Conservation (phyloP, 2,329 filamentous ascomycete species). For the Davidsoniella australis region DNA sequence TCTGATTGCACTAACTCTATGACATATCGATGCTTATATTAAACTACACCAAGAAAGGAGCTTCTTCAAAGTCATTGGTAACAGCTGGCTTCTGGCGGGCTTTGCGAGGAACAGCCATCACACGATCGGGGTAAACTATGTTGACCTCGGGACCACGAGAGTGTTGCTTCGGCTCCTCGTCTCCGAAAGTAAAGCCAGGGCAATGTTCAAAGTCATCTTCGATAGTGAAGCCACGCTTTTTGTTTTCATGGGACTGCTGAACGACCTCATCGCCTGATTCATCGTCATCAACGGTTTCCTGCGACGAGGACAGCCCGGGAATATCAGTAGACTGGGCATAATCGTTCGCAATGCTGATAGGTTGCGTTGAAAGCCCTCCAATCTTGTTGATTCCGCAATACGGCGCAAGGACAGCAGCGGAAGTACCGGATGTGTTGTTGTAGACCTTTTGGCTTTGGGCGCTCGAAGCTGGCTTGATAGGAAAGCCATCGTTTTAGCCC, state of each 20-base stretch:
- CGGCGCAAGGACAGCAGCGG: constrained; percentile 52
- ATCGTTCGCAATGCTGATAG: constrained; percentile 21
- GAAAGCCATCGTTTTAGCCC: constrained; percentile 22
- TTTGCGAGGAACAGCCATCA: constrained; percentile 30
- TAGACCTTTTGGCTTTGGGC: neutral
- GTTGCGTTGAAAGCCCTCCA: constrained; percentile 49
- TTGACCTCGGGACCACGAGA: constrained; percentile 25
- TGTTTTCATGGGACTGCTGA: constrained; percentile 16
- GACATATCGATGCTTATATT: too few species aligned
- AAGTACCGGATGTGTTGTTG: constrained; percentile 20
- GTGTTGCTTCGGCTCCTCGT: neutral
- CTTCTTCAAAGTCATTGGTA: constrained; percentile 49
- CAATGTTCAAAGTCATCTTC: constrained; percentile 22
- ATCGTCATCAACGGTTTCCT: constrained; percentile 30
- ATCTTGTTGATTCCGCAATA: constrained; percentile 69
- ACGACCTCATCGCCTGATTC: constrained; percentile 12
- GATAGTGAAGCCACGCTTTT: constrained; percentile 31
- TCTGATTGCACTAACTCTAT: too few species aligned
- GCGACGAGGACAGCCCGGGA: constrained; percentile 36
- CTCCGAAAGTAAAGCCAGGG: neutral
- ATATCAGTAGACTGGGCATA: constrained; percentile 16
- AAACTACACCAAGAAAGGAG: constrained; percentile 36
- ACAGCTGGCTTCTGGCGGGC: neutral
- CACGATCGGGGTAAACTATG: constrained; percentile 23
- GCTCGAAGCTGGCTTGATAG: constrained; percentile 20